Percentiles rank a stretch among this genome's conserved stretches.
These are phyloP conservation scores for Monosporascus sp. DNA, from an alignment of 2,329 filamentous ascomycete genomes.

Conservation along the genomic window DNA sequence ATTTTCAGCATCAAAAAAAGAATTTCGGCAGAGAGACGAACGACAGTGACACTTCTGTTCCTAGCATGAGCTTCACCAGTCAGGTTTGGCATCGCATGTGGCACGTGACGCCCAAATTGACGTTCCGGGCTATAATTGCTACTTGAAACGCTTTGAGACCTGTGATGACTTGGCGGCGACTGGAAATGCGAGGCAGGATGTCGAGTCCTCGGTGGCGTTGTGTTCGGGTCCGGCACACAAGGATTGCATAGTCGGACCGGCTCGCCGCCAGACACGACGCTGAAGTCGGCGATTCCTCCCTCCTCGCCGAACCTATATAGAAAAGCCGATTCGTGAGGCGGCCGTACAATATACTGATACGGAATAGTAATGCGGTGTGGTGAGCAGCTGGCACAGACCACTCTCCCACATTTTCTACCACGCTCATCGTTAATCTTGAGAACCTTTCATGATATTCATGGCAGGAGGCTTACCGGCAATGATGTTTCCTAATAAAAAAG, in stretches of 20 bases:
- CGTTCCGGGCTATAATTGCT: slow-evolving; percentile 21
- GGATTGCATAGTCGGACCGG: slow-evolving; percentile 56
- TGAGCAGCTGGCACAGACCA: slow-evolving; percentile 85
- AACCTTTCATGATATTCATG: neutral
- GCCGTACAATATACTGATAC: slow-evolving; percentile 84
- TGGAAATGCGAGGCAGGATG: slow-evolving; percentile 28
- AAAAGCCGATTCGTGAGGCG: slow-evolving; percentile 42
- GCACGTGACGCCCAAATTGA: slow-evolving; percentile 7
- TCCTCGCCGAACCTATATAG: slow-evolving; percentile 30
- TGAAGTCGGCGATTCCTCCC: slow-evolving; percentile 37
- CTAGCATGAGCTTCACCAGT: slow-evolving; percentile 33
- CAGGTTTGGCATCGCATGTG: slow-evolving; percentile 18
- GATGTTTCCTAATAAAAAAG: slow-evolving; percentile 84
- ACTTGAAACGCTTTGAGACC: slow-evolving; percentile 41
- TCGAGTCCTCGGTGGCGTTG: slow-evolving; percentile 45
- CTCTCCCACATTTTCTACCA: slow-evolving; percentile 77
- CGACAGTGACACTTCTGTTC: slow-evolving; percentile 46
- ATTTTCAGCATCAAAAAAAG: too few relatives aligned
- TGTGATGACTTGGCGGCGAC: slow-evolving; percentile 33
- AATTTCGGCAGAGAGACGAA: slow-evolving; percentile 24
- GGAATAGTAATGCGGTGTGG: slow-evolving; percentile 94
- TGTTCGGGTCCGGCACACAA: slow-evolving; percentile 58
- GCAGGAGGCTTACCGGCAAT: slow-evolving; percentile 63
- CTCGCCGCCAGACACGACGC: slow-evolving; percentile 47
- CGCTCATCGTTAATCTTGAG: slow-evolving; percentile 2